phyloP scores from a whole-genome alignment of 768 basidiomycete species.

The Rhizopogon vinicolor region DNA sequence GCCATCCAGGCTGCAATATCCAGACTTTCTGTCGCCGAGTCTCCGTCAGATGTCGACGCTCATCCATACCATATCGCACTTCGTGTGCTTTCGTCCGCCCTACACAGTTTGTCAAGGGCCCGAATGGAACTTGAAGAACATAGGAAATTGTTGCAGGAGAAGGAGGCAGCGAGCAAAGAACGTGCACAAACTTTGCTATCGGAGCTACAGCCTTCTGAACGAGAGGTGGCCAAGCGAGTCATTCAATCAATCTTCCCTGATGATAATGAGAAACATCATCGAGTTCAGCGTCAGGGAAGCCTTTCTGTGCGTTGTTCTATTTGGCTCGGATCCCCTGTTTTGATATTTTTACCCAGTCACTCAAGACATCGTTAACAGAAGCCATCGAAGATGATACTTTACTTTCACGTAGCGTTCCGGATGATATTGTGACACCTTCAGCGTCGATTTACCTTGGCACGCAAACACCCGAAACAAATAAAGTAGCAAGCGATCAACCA shows the following conservation, averaged over 20 bases:
- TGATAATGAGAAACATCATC: constrained; percentile 39
- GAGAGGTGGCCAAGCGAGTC: constrained; percentile 63
- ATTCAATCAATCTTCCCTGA: constrained; percentile 60
- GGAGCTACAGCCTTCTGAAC: constrained; percentile 56
- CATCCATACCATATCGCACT: constrained; percentile 67
- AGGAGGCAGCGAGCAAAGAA: constrained; percentile 46
- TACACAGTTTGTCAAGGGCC: constrained; percentile 51
- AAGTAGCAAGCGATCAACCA: not conserved
- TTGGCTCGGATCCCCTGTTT: not conserved
- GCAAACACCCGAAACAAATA: not conserved
- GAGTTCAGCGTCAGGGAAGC: constrained; percentile 55
- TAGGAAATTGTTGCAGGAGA: constrained; percentile 49
- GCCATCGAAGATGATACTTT: constrained; percentile 47
- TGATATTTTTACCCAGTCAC: constrained; percentile 28
- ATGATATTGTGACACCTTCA: constrained; percentile 17
- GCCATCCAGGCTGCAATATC: constrained; percentile 64
- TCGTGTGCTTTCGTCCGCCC: constrained; percentile 64
- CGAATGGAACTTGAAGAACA: constrained; percentile 63
- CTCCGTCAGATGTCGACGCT: constrained; percentile 38
- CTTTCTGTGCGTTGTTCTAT: constrained; percentile 40
- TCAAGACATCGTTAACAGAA: constrained; percentile 42
- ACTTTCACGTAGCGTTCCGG: constrained; percentile 21
- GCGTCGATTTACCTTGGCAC: constrained; percentile 6
- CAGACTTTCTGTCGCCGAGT: constrained; percentile 37
- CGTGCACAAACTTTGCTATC: constrained; percentile 53